Percentiles rank a stretch among this genome's conserved stretches.
phyloP scores from a whole-genome alignment of 495 filamentous ascomycete species.

The Thermochaetoides thermophila region DNA sequence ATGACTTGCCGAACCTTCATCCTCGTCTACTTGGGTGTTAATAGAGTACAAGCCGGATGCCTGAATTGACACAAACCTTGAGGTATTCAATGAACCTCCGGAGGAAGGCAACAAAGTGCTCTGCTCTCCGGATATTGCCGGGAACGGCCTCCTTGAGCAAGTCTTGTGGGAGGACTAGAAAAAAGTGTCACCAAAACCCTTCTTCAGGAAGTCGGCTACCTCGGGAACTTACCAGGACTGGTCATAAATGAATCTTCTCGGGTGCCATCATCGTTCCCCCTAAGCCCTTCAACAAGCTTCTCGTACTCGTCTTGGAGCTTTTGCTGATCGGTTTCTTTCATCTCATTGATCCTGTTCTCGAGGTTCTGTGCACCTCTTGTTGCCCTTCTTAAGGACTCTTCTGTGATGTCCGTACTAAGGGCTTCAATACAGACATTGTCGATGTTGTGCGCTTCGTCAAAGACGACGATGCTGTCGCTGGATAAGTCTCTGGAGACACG shows the following conservation, averaged over 20 bases:
- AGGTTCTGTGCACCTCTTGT: conserved; percentile 80
- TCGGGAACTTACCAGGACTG: conserved; percentile 48
- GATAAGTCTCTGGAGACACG: conserved; percentile 91
- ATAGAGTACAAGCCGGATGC: background rate
- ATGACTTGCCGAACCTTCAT: conserved; percentile 98
- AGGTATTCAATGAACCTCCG: conserved; percentile 96
- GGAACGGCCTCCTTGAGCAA: conserved; percentile 86
- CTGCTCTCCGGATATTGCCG: conserved; percentile 88
- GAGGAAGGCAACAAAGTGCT: conserved; percentile 91
- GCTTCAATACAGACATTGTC: conserved; percentile 99
- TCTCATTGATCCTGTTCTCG: conserved; percentile 76
- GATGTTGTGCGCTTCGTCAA: conserved; percentile 98
- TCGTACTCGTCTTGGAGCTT: conserved; percentile 92
- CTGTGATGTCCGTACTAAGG: conserved; percentile 86
- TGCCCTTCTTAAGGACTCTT: conserved; percentile 81
- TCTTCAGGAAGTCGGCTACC: background rate
- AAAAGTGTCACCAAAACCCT: background rate
- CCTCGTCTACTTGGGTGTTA: conserved; percentile 44
- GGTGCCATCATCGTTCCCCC: conserved; percentile 71
- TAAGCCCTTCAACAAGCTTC: conserved; percentile 85
- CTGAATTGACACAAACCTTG: conserved; percentile 35
- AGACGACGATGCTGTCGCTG: conserved; percentile 97
- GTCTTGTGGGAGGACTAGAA: conserved; percentile 57
- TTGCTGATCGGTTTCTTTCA: conserved; percentile 81
- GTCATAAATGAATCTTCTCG: conserved; percentile 95